These are phyloP conservation scores for Debaryomyces subglobosus DNA, from an alignment of 1,139 yeast species.

Conservation along the genomic window DNA sequence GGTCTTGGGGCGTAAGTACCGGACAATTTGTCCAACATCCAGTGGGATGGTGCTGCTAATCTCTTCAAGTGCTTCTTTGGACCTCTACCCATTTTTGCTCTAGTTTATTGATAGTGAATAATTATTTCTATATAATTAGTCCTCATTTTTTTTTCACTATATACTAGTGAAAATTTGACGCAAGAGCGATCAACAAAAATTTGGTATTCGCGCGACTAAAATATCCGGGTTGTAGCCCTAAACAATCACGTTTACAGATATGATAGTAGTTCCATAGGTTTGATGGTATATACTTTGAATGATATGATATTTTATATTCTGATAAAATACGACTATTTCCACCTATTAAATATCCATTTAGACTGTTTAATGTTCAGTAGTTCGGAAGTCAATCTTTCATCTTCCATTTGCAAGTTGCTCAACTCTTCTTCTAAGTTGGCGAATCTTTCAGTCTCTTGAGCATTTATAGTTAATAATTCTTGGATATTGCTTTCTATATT, in stretches of 20 bases:
- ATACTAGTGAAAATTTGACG: conserved; percentile 7
- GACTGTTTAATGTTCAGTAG: conserved; percentile 26
- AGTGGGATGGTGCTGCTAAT: conserved; percentile 87
- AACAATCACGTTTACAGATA: not conserved
- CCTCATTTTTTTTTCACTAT: conserved; percentile 14
- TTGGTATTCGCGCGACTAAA: conserved; percentile 1
- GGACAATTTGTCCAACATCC: conserved; percentile 99
- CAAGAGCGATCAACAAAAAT: not conserved
- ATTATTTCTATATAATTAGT: conserved; percentile 6
- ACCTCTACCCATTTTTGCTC: conserved; percentile 31
- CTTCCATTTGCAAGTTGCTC: conserved; percentile 29
- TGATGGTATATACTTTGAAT: not conserved
- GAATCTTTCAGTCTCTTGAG: conserved; percentile 60
- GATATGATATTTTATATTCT: not conserved
- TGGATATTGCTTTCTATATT: conserved; percentile 52
- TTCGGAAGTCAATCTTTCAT: conserved; percentile 31
- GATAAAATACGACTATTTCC: conserved; percentile 18
- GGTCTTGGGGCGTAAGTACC: conserved; percentile 99
- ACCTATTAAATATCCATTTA: conserved; percentile 36
- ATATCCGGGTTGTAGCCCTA: conserved; percentile 15
- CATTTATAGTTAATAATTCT: conserved; percentile 51
- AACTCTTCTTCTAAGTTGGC: conserved; percentile 56
- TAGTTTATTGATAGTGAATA: conserved; percentile 1
- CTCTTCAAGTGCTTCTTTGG: conserved; percentile 49
- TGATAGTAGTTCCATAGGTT: not conserved